Percentiles rank a stretch among this genome's conserved stretches.
phyloP scores from a whole-genome alignment of 169 alveolate genomes.

The Plasmodium inui region DNA sequence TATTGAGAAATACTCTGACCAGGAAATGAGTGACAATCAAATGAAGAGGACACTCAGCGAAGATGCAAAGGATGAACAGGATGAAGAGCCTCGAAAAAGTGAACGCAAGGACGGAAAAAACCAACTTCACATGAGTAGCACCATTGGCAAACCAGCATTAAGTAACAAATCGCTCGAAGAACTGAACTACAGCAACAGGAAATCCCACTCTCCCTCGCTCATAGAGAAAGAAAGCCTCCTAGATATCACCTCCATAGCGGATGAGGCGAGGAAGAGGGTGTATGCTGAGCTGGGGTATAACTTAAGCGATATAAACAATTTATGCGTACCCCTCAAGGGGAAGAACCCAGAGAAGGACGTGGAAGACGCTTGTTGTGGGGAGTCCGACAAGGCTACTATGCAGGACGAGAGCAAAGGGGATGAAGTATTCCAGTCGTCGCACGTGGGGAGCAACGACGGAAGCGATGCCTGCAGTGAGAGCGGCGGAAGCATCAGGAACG shows the following conservation, averaged over 20 bases:
- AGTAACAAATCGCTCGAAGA: conserved; percentile 41
- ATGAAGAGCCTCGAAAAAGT: neutral
- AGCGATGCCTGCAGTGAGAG: neutral
- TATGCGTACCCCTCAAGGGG: neutral
- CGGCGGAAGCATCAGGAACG: conserved; percentile 10
- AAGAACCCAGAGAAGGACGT: neutral
- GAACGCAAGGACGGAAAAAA: neutral
- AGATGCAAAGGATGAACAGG: neutral
- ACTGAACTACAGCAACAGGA: conserved; percentile 44
- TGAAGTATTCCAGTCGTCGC: neutral
- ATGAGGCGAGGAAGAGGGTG: conserved; percentile 30
- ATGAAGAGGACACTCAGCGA: no score
- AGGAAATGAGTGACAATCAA: no score
- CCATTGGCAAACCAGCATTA: conserved; percentile 13
- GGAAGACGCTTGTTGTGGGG: neutral
- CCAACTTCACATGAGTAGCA: neutral
- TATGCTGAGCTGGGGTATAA: conserved; percentile 27
- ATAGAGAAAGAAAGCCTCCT: neutral
- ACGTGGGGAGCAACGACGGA: neutral
- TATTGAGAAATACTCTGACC: neutral
- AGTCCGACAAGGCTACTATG: neutral
- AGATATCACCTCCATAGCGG: conserved; percentile 33
- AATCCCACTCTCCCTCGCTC: conserved; percentile 4
- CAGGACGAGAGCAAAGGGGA: conserved; percentile 3
- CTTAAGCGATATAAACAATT: neutral